Base-by-base conservation (phyloP, 306 rosid genomes). In the Mimosa pudica region DNA sequence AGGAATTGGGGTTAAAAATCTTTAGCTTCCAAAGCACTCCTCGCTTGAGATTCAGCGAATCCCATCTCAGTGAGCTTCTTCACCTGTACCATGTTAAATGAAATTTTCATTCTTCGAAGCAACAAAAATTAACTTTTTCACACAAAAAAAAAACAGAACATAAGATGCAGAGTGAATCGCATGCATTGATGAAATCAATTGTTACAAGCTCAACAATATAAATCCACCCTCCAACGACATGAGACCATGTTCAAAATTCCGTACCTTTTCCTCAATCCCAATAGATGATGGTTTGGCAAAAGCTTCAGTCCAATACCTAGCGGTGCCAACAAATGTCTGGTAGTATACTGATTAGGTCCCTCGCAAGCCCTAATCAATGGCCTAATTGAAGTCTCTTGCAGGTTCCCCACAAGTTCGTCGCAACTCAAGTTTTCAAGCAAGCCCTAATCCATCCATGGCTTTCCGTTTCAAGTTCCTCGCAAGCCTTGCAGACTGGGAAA, bases 231-330 rank as follows among this genome's bases (percentile, higher is more conserved):
- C 70, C 61, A 78, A 74, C 10, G 63, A 76, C 16, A 62, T 41
- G 33, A 18, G 33, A 17, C 8, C 30, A 54, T 64, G 57, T 38
- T 36, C 76, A 74, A 45, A 73, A 51, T 10, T 79, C 55, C 41
- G 74, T 84, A 90, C 99, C 98, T 93, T 95, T 68, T 93, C 99
- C 73, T 88, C 97, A 77, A 92, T 80, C 79, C 97, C 98, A 64
- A 84, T 90, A 69, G 96, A 85, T 3, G 96, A 86, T 67, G 87
- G 20, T 89, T 89, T 95, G 24, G 99, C 99, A 88, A 95, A 95
- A 81, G 85, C 82, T 86, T 95, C 98, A 10, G 99, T 93, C 99
- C 99, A 95, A 86, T 93, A 93, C 76, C 96, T 92, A 35, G 99
- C 99, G 46, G 98, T 95, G 85, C 82, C 86, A 67, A 91, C 92